Evolutionary conservation across 805 yeast species (phyloP), one percentile per base, ranked within the genome.

Genomic region (Monosporozyma siamensis): DNA sequence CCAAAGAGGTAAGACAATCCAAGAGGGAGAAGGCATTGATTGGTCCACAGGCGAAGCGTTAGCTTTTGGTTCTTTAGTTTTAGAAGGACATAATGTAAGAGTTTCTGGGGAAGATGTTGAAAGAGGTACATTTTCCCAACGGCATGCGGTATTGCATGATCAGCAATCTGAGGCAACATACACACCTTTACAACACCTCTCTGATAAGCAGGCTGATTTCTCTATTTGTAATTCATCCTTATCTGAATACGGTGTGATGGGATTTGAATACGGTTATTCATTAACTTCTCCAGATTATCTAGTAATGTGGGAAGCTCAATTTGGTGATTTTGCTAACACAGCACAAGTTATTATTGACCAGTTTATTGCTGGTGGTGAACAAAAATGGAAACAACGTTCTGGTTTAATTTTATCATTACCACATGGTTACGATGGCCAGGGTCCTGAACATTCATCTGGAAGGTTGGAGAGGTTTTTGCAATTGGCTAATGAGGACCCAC

Each of bases 1-100:
- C 61, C 75, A 78, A 58, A 85, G 98, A 72, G 76, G 82, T 67
- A 92, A 92, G 73, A 66, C 95, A 37, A 75, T 81, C 46, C 92
- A 86, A 54, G 65, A 78, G 15, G 98, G 98, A 61, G 87, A 83
- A 67, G 94, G 90, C 60, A 87, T 92, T 52, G 99, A 92, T 68
- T 92, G 97, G 98, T 82, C 98, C 38, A 92, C 99, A 45, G 99
- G 95, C 77, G 99, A 92, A 72, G 97, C 97, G 38, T 78, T 92
- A 56, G 98, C 98, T 15, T 90, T 82, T 58, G 99, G 97, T 61
- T 78, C 97, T 40, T 74, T 92, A 54, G 82, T 81, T 42, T 64
- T 80, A 59, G 99, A 92, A 70, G 98, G 98, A 51, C 83, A 82
- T 70, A 95, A 90, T 58, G 94, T 92, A 47, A 85, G 99, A 74